Evolutionary conservation across 805 yeast genomes (phyloP), one percentile per base, ranked within the genome.

Genomic region (Kodamaea kaohsiungensis): DNA sequence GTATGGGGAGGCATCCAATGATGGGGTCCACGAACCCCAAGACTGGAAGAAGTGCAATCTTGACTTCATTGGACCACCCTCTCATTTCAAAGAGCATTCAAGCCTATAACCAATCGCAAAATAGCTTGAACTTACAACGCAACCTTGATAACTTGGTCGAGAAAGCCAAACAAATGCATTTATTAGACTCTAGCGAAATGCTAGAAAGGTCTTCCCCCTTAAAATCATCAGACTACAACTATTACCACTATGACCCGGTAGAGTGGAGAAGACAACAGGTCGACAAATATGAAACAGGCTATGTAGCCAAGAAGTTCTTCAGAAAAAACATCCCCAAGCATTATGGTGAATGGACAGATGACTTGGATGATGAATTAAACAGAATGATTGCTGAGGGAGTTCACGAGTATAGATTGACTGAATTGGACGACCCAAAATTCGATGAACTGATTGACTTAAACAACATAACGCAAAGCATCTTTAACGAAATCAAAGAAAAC

Each of bases 11-110:
- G 13, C 45, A 17, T 10, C 19, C 45, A 3, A 16, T 40, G 45
- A 40, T 12, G 43, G 38, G 50, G 7, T 12, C 46, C 10, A 43
- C 15, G 13, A 30, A 46, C 25, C 22, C 39, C 39, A 46, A 19
- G 49, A 43, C 47, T 9, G 54, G 54, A 10, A 17, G 54, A 2
- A 47, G 25, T 3, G 54, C 54, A 17, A 52, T 52, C 1, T 43
- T 52, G 35, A 43, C 51, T n/a, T 52, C 54, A 10, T 43, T 52
- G 19, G 54, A 52, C 27, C 51, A 52, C 43, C 54, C 54, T 15
- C 48, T 52, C 38, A 47, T 52, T 16, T 52, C 54, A 22, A 48
- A 38, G 43, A 52, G 54, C 48, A 46, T 52, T 16, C 54, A 52
- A 17, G 54, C 54, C n/a, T 52, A 52, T 43, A 52, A 37, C 45